A percentile compares a stretch with the other conserved stretches of the same genome.
Evolutionary conservation across 2,329 filamentous ascomycete genomes (phyloP).

Genomic region (Triangularia verruculosa): DNA sequence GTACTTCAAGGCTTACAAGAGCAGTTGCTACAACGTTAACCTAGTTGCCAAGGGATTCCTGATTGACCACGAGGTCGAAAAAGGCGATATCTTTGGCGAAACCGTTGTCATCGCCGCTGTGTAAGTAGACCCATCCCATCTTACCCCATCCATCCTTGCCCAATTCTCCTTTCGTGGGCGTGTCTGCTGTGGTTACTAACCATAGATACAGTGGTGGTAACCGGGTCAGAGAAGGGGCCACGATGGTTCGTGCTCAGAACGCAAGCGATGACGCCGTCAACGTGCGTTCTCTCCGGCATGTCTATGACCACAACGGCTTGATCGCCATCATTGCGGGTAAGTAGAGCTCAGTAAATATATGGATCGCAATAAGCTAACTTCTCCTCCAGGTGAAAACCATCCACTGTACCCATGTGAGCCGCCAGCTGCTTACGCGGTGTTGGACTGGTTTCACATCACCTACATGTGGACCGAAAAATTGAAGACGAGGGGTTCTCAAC

Average conservation of each 20-base stretch:
- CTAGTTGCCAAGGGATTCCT: slow-evolving; percentile 55
- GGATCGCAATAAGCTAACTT: not conserved
- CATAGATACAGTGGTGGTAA: slow-evolving; percentile 52
- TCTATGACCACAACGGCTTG: slow-evolving; percentile 45
- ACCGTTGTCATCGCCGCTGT: slow-evolving; percentile 63
- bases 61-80: slow-evolving; percentile 52
- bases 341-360: slow-evolving; percentile 15
- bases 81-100: slow-evolving; percentile 55
- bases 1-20: slow-evolving; percentile 61
- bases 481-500: slow-evolving; percentile 36
- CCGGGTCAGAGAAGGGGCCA: slow-evolving; percentile 42
- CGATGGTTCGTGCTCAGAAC: slow-evolving; percentile 41
- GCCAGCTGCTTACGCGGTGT: slow-evolving; percentile 59
- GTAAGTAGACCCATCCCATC: slow-evolving; percentile 40
- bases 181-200: not conserved
- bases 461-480: slow-evolving; percentile 64
- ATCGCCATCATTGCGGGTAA: slow-evolving; percentile 56
- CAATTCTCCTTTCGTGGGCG: not conserved
- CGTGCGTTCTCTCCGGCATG: slow-evolving; percentile 43
- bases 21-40: slow-evolving; percentile 52
- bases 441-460: slow-evolving; percentile 67
- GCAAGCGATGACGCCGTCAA: slow-evolving; percentile 9
- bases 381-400: slow-evolving; percentile 47
- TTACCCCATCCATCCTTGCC: not conserved
- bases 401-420: slow-evolving; percentile 46